These are phyloP conservation scores for Colletotrichum viniferum DNA, from an alignment of 2,329 filamentous ascomycete species.

Conservation along the genomic window DNA sequence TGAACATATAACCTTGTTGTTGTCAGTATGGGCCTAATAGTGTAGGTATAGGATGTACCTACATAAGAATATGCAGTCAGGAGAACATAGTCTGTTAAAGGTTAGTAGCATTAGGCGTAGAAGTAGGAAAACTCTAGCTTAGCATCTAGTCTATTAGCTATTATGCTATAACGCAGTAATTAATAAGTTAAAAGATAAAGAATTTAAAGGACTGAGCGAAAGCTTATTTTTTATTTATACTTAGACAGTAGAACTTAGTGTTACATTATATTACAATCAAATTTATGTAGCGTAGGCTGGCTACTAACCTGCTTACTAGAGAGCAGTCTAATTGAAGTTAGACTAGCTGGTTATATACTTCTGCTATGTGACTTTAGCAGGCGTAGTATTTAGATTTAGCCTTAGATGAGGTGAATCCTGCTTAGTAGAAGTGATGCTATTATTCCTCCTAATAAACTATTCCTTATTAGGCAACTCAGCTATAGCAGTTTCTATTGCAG, in stretches of 20 bases:
- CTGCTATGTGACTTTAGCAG: background rate
- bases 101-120: background rate
- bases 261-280: background rate
- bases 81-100: background rate
- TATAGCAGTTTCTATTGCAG: background rate
- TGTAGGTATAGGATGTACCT: background rate
- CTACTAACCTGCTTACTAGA: background rate
- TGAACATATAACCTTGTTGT: background rate
- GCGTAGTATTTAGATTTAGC: background rate
- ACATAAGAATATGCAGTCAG: background rate
- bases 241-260: background rate
- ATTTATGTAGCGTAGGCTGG: background rate
- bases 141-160: background rate
- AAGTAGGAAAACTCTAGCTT: background rate
- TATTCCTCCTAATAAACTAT: background rate
- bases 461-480: background rate
- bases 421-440: background rate
- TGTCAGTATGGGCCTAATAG: background rate
- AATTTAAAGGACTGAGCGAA: background rate
- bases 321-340: background rate
- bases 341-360: background rate
- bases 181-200: background rate
- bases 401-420: background rate
- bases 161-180: background rate
- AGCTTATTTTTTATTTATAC: background rate